Percentiles rank a stretch among this genome's conserved stretches.
Conservation (phyloP, 2,329 filamentous ascomycete species). For the Colletotrichum coccodes region DNA sequence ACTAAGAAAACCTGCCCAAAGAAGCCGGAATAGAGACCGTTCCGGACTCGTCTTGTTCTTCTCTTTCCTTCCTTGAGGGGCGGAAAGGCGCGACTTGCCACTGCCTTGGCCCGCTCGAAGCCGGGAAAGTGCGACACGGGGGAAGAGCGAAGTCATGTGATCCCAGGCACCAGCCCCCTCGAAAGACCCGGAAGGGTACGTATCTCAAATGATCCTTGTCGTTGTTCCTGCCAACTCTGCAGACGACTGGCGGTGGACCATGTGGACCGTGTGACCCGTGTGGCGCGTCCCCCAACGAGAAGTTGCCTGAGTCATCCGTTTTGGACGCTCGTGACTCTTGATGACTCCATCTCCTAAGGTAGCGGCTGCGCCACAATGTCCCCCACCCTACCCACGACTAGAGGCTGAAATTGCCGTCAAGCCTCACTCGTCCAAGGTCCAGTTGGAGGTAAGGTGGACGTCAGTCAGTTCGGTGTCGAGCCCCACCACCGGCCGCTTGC, state of each 20-base stretch:
- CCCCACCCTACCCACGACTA: too few relatives aligned
- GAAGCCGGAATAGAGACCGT: neutral
- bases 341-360: neutral
- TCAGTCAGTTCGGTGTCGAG: constrained; percentile 25
- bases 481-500: constrained; percentile 24
- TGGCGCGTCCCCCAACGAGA: neutral
- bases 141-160: constrained; percentile 50
- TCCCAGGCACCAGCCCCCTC: constrained; percentile 43
- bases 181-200: neutral
- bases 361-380: neutral
- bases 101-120: constrained; percentile 28
- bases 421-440: constrained; percentile 35
- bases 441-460: constrained; percentile 22
- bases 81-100: constrained; percentile 36
- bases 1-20: neutral
- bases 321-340: neutral
- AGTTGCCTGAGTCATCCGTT: neutral
- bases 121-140: constrained; percentile 41
- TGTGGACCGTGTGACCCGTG: neutral
- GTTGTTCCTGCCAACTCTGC: neutral
- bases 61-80: neutral
- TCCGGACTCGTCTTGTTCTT: neutral
- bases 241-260: too few relatives aligned
- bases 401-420: constrained; percentile 28
- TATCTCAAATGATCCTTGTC: neutral